These are phyloP conservation scores for Escallonia rubra DNA, from an alignment of 129 eudicot species.

Conservation along the genomic window DNA sequence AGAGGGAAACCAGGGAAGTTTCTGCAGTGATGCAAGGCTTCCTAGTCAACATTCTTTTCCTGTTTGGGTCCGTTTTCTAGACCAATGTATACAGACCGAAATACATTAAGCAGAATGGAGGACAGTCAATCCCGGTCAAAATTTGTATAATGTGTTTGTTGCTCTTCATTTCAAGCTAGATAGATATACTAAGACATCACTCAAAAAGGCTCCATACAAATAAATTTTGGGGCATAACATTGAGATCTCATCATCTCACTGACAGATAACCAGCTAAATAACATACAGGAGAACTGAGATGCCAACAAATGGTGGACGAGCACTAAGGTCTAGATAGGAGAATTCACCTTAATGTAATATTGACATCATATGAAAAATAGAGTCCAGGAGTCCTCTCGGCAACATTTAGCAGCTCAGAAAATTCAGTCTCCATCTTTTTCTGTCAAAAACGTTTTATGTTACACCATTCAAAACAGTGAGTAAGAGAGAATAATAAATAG, in stretches of 20 bases:
- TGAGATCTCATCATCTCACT: neutral
- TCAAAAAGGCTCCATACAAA: too few relatives aligned
- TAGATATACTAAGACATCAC: too few relatives aligned
- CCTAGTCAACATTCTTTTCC: too few relatives aligned
- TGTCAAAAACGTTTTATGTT: constrained; percentile 25
- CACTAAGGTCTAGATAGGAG: constrained; percentile 6
- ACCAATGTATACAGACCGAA: too few relatives aligned
- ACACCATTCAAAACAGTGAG: neutral
- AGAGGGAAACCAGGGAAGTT: too few relatives aligned
- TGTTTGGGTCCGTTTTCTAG: too few relatives aligned
- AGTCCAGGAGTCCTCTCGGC: constrained; percentile 83
- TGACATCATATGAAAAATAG: constrained; percentile 88
- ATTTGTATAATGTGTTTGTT: too few relatives aligned
- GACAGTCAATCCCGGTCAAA: too few relatives aligned
- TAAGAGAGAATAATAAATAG: neutral
- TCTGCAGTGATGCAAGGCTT: too few relatives aligned
- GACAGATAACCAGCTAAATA: neutral
- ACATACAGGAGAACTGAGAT: neutral
- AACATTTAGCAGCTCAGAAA: constrained; percentile 59
- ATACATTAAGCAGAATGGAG: too few relatives aligned
- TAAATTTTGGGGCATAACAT: neutral
- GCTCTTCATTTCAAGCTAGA: too few relatives aligned
- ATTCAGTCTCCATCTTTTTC: constrained; percentile 89
- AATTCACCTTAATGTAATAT: constrained; percentile 84
- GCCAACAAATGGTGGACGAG: neutral